phyloP scores from a whole-genome alignment of 306 rosid genomes.

The Prunus kanzakura region DNA sequence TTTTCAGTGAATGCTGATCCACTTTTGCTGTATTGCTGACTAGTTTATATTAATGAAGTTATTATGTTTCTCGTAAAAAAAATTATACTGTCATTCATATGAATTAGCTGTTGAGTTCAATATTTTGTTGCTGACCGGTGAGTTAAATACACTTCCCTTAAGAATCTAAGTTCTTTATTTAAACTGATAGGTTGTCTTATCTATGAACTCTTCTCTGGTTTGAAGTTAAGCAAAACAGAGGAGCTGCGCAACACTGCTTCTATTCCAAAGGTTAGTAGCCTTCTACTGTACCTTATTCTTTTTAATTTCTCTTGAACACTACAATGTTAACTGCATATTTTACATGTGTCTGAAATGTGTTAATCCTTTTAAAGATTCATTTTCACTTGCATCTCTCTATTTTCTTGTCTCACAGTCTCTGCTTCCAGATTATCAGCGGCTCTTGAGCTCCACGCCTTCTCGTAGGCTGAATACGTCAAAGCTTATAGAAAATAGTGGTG shows the following conservation, averaged over 20 bases:
- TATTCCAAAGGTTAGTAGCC: constrained; percentile 84
- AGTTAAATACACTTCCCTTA: constrained; percentile 10
- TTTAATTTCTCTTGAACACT: not conserved
- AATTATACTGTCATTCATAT: not conserved
- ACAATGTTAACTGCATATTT: constrained; percentile 1
- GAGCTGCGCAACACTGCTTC: constrained; percentile 84
- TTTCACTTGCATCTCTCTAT: constrained; percentile 47
- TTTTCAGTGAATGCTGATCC: not conserved
- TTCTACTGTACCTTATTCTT: constrained; percentile 8
- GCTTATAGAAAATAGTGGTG: constrained; percentile 96
- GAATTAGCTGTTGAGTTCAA: constrained; percentile 15
- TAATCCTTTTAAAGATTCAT: constrained; percentile 31
- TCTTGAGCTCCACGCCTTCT: constrained; percentile 84
- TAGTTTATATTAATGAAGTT: not conserved
- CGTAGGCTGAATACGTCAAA: constrained; percentile 95
- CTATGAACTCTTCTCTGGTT: constrained; percentile 87
- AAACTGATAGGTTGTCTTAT: constrained; percentile 80
- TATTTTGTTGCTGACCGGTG: not conserved
- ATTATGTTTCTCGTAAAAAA: not conserved
- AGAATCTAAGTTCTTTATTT: constrained; percentile 12
- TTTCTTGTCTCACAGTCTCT: constrained; percentile 75
- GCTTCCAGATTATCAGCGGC: constrained; percentile 99
- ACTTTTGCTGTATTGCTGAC: not conserved
- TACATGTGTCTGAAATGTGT: constrained; percentile 8
- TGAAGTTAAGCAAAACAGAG: constrained; percentile 84